These are phyloP conservation scores for Peronosclerospora sorghi DNA, from an alignment of 352 stramenopile species.

Conservation along the genomic window DNA sequence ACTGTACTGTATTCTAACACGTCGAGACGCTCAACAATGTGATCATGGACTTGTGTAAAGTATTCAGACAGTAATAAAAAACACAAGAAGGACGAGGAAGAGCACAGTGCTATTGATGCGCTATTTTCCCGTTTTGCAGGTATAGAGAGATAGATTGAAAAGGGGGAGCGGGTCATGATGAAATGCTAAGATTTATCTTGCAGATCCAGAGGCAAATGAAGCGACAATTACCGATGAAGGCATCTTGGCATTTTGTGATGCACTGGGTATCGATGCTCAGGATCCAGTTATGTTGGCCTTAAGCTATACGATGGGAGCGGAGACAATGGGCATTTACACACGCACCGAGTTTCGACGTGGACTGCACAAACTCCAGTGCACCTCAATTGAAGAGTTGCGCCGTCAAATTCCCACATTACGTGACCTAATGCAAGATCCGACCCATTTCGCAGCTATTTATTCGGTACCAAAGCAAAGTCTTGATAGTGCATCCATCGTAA, in stretches of 20 bases:
- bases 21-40: too few species aligned
- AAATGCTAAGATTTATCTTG: constrained; percentile 1
- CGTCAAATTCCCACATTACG: constrained; percentile 40
- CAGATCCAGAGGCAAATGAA: constrained; percentile 41
- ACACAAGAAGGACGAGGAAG: constrained; percentile 34
- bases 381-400: constrained; percentile 42
- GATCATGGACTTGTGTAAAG: constrained; percentile 2
- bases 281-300: constrained; percentile 74
- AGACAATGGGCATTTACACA: constrained; percentile 71
- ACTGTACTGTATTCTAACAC: background rate
- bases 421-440: constrained; percentile 28
- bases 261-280: constrained; percentile 59
- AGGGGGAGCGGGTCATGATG: background rate
- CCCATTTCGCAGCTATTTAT: constrained; percentile 75
- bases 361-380: constrained; percentile 58
- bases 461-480: constrained; percentile 28
- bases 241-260: constrained; percentile 61
- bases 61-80: constrained; percentile 25
- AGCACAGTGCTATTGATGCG: constrained; percentile 33
- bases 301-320: constrained; percentile 68
- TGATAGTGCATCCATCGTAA: background rate
- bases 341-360: constrained; percentile 58
- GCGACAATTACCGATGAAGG: constrained; percentile 73
- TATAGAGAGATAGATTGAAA: constrained; percentile 3
- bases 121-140: constrained; percentile 60